Base-by-base conservation (phyloP, 75 land plant species). In the Picea glauca region DNA sequence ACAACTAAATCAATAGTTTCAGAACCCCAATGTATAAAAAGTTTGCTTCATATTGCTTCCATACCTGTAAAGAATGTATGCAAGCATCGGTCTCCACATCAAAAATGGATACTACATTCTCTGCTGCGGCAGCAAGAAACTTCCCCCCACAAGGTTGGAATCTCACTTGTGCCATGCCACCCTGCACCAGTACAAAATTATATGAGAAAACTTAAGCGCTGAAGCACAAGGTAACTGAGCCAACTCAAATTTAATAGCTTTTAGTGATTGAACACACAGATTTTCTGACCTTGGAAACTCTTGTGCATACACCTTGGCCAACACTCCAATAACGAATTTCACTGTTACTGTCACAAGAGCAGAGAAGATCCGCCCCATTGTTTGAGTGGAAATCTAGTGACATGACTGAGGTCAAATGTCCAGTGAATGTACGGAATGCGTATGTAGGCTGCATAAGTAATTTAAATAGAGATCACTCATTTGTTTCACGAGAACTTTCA, bases 251-350 rank as follows among this genome's bases (percentile, higher is more conserved):
- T 50, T 12, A 50, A 50, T 50, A 11, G 1, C 12, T 50, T 50
- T 50, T 50, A 50, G 56, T 50, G 11, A 50, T 50, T 50, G 11
- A 9, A 50, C 11, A 50, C 0, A 50, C 56, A 50, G 1, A 50
- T 50, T 50, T 9, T 0, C 63, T 62, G 30, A 94, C 97, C 96
- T 91, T 91, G 58, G 90, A 89, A 30, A 86, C 80, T 62, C 87
- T 84, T 13, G 84, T 78, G 77, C 88, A 89, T 12, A 67, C 63
- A 74, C 87, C 85, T 54, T 86, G 84, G 59, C 84, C 87, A 60
- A 91, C 84, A 80, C 85, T 90, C 97, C 97, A 94, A 58, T 86
- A 90, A 11, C 97, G 89, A 40, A 91, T 89, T 67, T 93, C 97
- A 68, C 86, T 82, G 72, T 89, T 86, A 18, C 84, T 86, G 81